These are phyloP conservation scores for Trichoderma koningii DNA, from an alignment of 2,329 filamentous ascomycete species.

Conservation along the genomic window DNA sequence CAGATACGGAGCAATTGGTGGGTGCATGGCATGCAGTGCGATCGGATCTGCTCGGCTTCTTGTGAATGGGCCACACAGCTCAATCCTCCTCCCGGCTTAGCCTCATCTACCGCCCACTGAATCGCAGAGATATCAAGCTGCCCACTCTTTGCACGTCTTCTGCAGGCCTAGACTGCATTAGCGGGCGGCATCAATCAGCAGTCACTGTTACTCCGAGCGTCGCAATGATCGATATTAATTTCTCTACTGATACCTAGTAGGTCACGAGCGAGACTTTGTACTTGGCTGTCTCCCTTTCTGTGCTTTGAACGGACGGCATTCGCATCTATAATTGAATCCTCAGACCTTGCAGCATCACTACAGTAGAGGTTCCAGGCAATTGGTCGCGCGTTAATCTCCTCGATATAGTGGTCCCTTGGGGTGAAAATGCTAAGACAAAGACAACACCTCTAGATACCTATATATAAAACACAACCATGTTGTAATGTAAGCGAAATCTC, in stretches of 20 bases:
- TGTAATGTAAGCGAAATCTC: not conserved
- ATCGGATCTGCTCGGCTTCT: slow-evolving; percentile 17
- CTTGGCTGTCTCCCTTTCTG: not conserved
- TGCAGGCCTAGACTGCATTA: slow-evolving; percentile 19
- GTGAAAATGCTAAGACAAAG: not conserved
- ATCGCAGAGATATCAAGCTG: not conserved
- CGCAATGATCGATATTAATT: not conserved
- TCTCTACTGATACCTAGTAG: not conserved
- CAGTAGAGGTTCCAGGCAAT: not conserved
- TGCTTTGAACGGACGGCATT: not conserved
- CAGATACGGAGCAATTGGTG: not conserved
- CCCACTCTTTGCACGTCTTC: slow-evolving; percentile 16
- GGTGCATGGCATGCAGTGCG: not conserved
- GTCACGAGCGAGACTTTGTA: not conserved
- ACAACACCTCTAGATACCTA: not conserved
- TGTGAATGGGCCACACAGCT: not conserved
- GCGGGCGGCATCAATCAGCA: not conserved
- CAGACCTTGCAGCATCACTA: not conserved
- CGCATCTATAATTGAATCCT: not conserved
- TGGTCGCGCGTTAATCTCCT: not conserved
- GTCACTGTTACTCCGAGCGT: not conserved
- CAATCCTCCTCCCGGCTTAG: slow-evolving; percentile 16
- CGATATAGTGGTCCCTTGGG: not conserved
- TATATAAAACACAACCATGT: not conserved
- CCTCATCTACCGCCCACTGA: slow-evolving; percentile 5